Conservation (phyloP, 1,139 yeast genomes). For the Debaryomyces coudertii region DNA sequence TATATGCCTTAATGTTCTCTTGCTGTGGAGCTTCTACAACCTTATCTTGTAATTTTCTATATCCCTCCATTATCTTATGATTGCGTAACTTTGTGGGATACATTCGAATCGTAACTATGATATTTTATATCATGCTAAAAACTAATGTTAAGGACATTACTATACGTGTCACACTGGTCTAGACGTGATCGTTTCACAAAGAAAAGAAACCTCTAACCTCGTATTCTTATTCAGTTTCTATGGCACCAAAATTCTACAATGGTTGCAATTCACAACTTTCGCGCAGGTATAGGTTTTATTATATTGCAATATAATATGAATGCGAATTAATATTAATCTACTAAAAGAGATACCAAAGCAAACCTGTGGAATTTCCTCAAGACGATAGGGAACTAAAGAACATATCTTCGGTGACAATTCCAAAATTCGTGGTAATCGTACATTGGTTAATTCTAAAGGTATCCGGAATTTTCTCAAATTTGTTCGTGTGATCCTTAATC, state of each 20-base stretch:
- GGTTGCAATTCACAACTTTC: constrained; percentile 10
- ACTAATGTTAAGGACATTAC: background rate
- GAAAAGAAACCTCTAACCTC: background rate
- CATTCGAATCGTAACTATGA: background rate
- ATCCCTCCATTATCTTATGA: background rate
- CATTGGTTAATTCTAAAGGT: constrained; percentile 13
- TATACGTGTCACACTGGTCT: background rate
- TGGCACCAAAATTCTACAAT: constrained; percentile 5
- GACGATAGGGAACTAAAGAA: constrained; percentile 9
- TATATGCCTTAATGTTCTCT: background rate
- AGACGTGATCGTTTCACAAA: background rate
- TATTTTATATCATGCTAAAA: background rate
- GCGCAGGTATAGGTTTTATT: constrained; percentile 1
- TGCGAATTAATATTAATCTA: background rate
- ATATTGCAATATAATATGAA: background rate
- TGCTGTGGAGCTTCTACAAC: background rate
- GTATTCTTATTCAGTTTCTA: constrained; percentile 1
- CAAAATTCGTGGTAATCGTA: constrained; percentile 13
- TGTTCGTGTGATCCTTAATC: constrained; percentile 5
- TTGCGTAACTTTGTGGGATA: background rate
- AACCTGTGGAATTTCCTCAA: background rate
- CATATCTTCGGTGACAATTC: constrained; percentile 16
- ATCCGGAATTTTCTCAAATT: constrained; percentile 3
- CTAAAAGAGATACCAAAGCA: background rate
- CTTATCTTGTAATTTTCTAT: background rate